Evolutionary conservation across 805 yeast species (phyloP), one percentile per base, ranked within the genome.

Genomic region (Metschnikowia hibisci): DNA sequence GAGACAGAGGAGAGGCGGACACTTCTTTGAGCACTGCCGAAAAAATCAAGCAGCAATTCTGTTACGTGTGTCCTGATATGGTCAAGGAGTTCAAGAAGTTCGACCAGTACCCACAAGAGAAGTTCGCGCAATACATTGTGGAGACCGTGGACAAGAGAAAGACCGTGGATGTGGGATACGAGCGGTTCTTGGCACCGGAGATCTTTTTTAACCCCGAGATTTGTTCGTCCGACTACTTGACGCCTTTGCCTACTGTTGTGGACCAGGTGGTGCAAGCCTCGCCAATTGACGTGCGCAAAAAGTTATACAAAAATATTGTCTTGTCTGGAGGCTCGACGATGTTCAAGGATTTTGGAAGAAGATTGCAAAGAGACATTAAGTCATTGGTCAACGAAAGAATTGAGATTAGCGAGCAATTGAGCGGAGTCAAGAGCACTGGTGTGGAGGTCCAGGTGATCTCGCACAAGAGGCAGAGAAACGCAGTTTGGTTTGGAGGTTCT

Each of bases 401-500:
- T 48, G 80, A 82, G 42, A 74, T 76, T 47, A 83, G 90, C 62
- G 99, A 93, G 68, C 72, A 73, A 56, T 70, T 82, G 47, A 80
- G 89, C 56, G 84, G 84, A 43, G 76, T 80, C 32, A 85, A 81
- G 61, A 82, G 95, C 20, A 84, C 95, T 25, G 99, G 99, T 63
- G 95, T 93, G 40, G 95, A 89, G 44, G 99, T 93, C 44, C 95
- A 87, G 69, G 99, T 93, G 48, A 90, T 93, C 53, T 81, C 95
- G 23, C 99, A 93, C 71, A 89, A 91, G 73, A 86, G 93, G 69
- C 99, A 93, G 73, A 80, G 96, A 64, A 88, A 93, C 60, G 99
- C 99, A 3, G 99, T 93, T 46, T 93, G 99, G 99, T 93, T 91
- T 63, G 99, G 99, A 56, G 99, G 99, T 54, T 86, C 96, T 15